Conservation (phyloP, 805 yeast species). For the Torulaspora delbrueckii region DNA sequence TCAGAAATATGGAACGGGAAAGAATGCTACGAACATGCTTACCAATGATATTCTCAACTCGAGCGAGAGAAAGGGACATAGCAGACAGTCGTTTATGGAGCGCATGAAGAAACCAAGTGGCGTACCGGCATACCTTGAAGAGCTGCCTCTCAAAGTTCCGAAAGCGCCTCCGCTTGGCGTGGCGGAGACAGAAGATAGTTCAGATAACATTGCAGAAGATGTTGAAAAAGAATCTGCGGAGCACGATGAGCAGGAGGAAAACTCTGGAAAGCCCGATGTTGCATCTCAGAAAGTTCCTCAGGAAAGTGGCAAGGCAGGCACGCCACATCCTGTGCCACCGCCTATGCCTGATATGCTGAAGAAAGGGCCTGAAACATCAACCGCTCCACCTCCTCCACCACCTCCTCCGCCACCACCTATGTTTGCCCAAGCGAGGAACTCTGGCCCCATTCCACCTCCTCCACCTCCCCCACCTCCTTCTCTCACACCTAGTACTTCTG, state of each 20-base stretch:
- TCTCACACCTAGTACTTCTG: conserved; percentile 10
- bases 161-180: neutral
- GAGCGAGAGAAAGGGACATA: conserved; percentile 12
- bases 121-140: conserved; percentile 26
- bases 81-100: conserved; percentile 28
- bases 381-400: conserved; percentile 22
- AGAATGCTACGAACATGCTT: conserved; percentile 7
- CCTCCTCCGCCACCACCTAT: conserved; percentile 21
- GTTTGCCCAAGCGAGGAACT: neutral
- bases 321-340: conserved; percentile 25
- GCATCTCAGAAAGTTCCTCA: neutral
- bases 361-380: conserved; percentile 9
- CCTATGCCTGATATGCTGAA: conserved; percentile 17
- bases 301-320: neutral
- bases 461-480: conserved; percentile 34
- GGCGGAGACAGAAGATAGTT: neutral
- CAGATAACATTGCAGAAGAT: neutral
- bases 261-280: neutral
- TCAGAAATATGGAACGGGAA: conserved; percentile 34
- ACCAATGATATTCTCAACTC: neutral
- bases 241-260: neutral
- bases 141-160: conserved; percentile 4
- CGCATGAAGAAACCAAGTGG: conserved; percentile 28
- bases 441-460: conserved; percentile 7
- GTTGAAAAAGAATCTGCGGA: neutral